These are phyloP conservation scores for Aspergillus quadricinctus DNA, from an alignment of 2,329 filamentous ascomycete species.

Conservation along the genomic window DNA sequence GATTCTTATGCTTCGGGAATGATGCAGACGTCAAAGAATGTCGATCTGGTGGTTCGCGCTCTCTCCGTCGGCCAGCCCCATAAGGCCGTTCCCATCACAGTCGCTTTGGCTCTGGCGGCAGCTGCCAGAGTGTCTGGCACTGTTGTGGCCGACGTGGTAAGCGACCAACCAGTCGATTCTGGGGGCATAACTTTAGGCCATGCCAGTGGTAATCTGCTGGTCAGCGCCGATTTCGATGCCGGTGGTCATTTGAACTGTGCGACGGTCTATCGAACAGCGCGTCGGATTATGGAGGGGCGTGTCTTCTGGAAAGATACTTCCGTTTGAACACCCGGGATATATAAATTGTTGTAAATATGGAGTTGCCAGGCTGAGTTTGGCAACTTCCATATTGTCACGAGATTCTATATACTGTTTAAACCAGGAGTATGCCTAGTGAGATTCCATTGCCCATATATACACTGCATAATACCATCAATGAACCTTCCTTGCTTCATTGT, in stretches of 20 bases:
- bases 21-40: constrained; percentile 31
- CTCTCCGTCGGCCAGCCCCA: constrained; percentile 56
- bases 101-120: constrained; percentile 49
- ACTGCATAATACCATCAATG: not conserved
- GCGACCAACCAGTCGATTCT: constrained; percentile 19
- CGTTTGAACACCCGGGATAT: not conserved
- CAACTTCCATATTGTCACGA: not conserved
- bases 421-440: not conserved
- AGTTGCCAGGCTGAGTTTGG: not conserved
- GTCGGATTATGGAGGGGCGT: constrained; percentile 45
- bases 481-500: not conserved
- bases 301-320: constrained; percentile 38
- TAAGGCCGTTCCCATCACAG: constrained; percentile 53
- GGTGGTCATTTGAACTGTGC: constrained; percentile 34
- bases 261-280: constrained; percentile 47
- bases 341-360: not conserved
- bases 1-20: not conserved
- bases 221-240: constrained; percentile 38
- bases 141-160: constrained; percentile 34
- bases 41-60: constrained; percentile 44
- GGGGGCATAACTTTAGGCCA: constrained; percentile 42
- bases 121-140: constrained; percentile 44
- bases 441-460: not conserved
- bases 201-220: constrained; percentile 45
- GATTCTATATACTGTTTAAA: not conserved